These are phyloP conservation scores for Selaginella moellendorffii DNA, from an alignment of 75 land plant species.

Conservation along the genomic window DNA sequence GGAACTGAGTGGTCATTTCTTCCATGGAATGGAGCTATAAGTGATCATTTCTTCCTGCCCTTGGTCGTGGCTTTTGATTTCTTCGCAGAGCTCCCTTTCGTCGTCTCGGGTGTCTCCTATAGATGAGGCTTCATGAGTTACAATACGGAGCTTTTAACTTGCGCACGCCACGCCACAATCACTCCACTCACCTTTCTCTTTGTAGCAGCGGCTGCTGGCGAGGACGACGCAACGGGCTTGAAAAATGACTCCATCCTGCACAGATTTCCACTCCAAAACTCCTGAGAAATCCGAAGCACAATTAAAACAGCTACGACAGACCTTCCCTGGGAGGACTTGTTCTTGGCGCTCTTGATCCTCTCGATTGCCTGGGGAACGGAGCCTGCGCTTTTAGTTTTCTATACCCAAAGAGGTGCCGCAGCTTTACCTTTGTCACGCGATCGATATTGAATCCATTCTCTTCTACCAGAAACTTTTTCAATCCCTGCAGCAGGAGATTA, in stretches of 20 bases:
- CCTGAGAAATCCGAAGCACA: too few species aligned
- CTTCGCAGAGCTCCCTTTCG: neutral
- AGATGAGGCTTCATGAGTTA: neutral
- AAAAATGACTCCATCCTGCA: conserved; percentile 69
- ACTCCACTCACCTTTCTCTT: conserved; percentile 1
- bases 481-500: conserved; percentile 33
- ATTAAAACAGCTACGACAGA: conserved; percentile 21
- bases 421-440: conserved; percentile 64
- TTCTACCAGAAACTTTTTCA: conserved; percentile 66
- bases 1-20: too few species aligned
- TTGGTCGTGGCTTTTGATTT: neutral
- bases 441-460: conserved; percentile 93
- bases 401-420: neutral
- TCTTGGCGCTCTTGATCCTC: conserved; percentile 87
- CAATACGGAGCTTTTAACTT: too few species aligned
- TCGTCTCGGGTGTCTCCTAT: neutral
- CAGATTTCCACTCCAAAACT: neutral
- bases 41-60: neutral
- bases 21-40: too few species aligned
- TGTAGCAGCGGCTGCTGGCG: neutral
- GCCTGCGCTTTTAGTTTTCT: too few species aligned
- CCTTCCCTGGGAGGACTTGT: conserved; percentile 87
- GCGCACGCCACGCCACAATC: too few species aligned
- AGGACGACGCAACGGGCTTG: conserved; percentile 30
- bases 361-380: conserved; percentile 84